These are phyloP conservation scores for Ceratobasidium sp. DNA, from an alignment of 1,284 basidiomycete species.

Conservation along the genomic window DNA sequence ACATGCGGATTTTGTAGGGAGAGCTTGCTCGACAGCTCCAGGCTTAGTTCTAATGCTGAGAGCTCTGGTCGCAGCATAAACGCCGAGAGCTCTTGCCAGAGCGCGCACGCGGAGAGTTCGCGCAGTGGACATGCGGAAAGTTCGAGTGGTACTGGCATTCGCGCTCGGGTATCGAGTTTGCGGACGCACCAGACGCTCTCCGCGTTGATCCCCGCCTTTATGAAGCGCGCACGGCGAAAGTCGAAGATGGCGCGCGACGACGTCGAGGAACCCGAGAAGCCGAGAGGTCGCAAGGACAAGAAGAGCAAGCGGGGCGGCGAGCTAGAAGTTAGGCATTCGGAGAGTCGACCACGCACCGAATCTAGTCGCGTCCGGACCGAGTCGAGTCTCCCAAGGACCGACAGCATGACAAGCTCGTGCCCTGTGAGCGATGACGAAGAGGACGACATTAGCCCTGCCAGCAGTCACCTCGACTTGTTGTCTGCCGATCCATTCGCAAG, in stretches of 20 bases:
- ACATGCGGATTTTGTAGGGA: conserved; percentile 7
- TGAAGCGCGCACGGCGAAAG: conserved; percentile 33
- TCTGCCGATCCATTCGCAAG: conserved; percentile 40
- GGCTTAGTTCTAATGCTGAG: conserved; percentile 15
- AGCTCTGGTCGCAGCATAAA: conserved; percentile 20
- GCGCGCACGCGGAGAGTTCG: conserved; percentile 22
- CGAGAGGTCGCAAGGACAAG: conserved; percentile 1
- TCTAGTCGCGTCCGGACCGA: conserved; percentile 17
- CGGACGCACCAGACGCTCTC: conserved; percentile 24
- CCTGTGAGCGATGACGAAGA: conserved; percentile 28
- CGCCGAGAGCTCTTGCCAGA: conserved; percentile 29
- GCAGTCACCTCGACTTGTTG: conserved; percentile 33
- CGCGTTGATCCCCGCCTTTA: conserved; percentile 33
- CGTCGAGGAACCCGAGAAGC: background rate
- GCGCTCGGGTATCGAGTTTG: conserved; percentile 37
- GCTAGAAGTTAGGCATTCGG: background rate
- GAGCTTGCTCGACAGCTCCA: conserved; percentile 10
- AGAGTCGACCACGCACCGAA: background rate
- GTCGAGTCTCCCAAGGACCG: background rate
- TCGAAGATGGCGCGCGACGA: conserved; percentile 18
- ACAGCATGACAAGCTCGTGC: conserved; percentile 16
- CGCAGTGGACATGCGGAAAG: conserved; percentile 3
- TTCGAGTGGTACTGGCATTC: conserved; percentile 6
- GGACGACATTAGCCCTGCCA: conserved; percentile 22
- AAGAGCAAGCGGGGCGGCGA: background rate